phyloP scores from a whole-genome alignment of 768 basidiomycete species.

The Lyophyllum semitale region DNA sequence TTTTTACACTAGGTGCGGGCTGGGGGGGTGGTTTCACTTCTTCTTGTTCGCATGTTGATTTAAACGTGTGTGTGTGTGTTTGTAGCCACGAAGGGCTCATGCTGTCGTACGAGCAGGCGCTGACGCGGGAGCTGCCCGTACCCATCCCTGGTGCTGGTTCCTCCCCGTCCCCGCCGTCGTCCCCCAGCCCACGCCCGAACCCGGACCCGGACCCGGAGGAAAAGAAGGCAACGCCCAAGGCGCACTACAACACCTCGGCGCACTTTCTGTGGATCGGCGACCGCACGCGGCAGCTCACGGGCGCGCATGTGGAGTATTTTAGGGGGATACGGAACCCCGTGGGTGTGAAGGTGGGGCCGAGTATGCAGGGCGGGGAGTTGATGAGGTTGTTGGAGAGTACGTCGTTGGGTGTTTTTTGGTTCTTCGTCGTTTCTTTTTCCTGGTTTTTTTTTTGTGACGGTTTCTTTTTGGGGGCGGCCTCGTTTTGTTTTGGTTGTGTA shows the following conservation, averaged over 20 bases:
- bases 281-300: constrained; percentile 86
- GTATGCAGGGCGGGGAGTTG: constrained; percentile 79
- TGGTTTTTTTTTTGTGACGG: not conserved
- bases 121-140: constrained; percentile 71
- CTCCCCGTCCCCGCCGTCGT: not conserved
- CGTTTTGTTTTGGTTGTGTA: not conserved
- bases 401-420: constrained; percentile 25
- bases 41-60: not conserved
- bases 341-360: constrained; percentile 95
- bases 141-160: constrained; percentile 23
- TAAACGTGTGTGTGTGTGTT: not conserved
- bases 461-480: not conserved
- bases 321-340: constrained; percentile 91
- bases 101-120: constrained; percentile 89
- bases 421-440: not conserved
- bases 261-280: constrained; percentile 99
- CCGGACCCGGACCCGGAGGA: not conserved
- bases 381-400: constrained; percentile 73
- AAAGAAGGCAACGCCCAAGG: constrained; percentile 25
- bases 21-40: not conserved
- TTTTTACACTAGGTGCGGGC: constrained; percentile 85
- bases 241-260: constrained; percentile 87
- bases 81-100: constrained; percentile 88
- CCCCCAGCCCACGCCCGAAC: constrained; percentile 16
- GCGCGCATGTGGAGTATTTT: constrained; percentile 96